phyloP scores from a whole-genome alignment of 257 asterid genomes.

The Przewalskia tangutica region DNA sequence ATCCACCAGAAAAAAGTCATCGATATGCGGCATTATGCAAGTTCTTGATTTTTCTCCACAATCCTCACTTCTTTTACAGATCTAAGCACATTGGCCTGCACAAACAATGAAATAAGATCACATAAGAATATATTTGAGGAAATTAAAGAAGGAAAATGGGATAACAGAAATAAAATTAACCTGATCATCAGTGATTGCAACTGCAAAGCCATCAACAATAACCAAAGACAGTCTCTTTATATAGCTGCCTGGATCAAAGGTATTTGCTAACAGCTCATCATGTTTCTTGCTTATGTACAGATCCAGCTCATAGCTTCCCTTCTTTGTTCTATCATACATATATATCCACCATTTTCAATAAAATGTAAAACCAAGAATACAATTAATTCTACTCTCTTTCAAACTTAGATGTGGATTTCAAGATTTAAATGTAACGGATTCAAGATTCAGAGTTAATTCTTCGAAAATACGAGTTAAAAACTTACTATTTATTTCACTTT shows the following conservation, averaged over 20 bases:
- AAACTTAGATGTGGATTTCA: no score
- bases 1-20: neutral
- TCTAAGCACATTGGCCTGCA: constrained; percentile 69
- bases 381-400: neutral
- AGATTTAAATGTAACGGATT: neutral
- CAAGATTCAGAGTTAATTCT: neutral
- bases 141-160: neutral
- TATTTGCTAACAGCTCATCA: constrained; percentile 51
- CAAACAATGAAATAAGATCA: neutral
- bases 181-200: constrained; percentile 63
- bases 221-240: constrained; percentile 66
- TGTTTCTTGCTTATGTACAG: constrained; percentile 72
- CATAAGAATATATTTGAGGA: neutral
- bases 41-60: constrained; percentile 86
- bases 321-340: constrained; percentile 29
- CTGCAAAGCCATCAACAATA: constrained; percentile 84
- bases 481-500: no score
- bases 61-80: constrained; percentile 70
- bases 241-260: constrained; percentile 51
- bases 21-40: constrained; percentile 13
- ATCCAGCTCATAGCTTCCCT: constrained; percentile 55
- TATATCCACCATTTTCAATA: neutral
- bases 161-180: constrained; percentile 8
- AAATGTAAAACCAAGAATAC: neutral
- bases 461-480: neutral